Evolutionary conservation across 257 asterid species (phyloP).

Genomic region (Solanum arcanum): DNA sequence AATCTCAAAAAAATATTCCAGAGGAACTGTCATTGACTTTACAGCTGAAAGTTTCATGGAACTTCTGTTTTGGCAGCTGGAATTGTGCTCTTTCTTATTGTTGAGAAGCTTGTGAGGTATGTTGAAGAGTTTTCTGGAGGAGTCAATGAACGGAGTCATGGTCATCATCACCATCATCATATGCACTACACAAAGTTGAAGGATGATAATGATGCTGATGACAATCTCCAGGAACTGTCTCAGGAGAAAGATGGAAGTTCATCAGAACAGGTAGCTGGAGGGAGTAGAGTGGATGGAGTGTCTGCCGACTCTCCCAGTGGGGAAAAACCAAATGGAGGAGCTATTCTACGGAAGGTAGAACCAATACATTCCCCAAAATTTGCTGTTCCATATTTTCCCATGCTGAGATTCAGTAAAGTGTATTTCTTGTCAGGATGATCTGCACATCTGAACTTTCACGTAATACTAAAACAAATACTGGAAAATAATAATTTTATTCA

Average conservation of each 20-base stretch:
- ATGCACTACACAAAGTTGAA: slow-evolving; percentile 36
- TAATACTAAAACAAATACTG: not conserved
- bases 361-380: not conserved
- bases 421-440: not conserved
- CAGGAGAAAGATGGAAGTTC: slow-evolving; percentile 22
- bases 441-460: not conserved
- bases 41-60: slow-evolving; percentile 6
- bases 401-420: not conserved
- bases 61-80: slow-evolving; percentile 62
- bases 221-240: slow-evolving; percentile 26
- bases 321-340: slow-evolving; percentile 19
- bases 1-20: too few species aligned
- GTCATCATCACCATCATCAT: slow-evolving; percentile 75
- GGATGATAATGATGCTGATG: slow-evolving; percentile 33
- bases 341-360: slow-evolving; percentile 63
- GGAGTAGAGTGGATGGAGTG: slow-evolving; percentile 15
- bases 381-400: not conserved
- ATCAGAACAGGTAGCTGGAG: slow-evolving; percentile 15
- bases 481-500: not conserved
- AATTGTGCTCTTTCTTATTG: slow-evolving; percentile 72
- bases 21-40: not conserved
- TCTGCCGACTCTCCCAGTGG: slow-evolving; percentile 21
- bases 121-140: slow-evolving; percentile 76
- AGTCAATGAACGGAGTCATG: slow-evolving; percentile 33
- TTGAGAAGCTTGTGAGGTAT: slow-evolving; percentile 90